Percentiles rank a stretch among this genome's conserved stretches.
phyloP scores from a whole-genome alignment of 345 rosid genomes.

The Draba incana region DNA sequence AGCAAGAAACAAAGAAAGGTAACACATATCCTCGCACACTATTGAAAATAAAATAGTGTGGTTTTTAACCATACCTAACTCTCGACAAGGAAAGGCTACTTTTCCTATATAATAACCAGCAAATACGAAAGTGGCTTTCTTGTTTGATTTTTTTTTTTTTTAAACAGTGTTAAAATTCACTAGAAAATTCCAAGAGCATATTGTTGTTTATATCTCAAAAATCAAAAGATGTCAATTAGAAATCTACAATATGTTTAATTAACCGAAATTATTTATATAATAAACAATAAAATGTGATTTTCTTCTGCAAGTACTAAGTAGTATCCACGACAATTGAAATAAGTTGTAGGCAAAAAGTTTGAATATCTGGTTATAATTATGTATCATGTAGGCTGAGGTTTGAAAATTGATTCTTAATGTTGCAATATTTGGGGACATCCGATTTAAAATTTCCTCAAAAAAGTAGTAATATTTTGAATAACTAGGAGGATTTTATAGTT shows the following conservation, averaged over 20 bases:
- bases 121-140: conserved; percentile 35
- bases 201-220: conserved; percentile 15
- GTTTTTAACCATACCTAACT: conserved; percentile 31
- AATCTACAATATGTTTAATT: neutral
- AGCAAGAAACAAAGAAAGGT: conserved; percentile 11
- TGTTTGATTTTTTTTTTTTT: neutral
- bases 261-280: neutral
- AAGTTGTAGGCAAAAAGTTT: conserved; percentile 15
- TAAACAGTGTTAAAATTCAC: neutral
- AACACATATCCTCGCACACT: conserved; percentile 16
- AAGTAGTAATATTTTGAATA: neutral
- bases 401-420: conserved; percentile 23
- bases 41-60: conserved; percentile 2
- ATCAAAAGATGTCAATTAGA: neutral
- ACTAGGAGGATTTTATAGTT: neutral
- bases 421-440: conserved; percentile 12
- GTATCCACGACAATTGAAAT: conserved; percentile 13
- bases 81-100: conserved; percentile 37
- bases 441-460: neutral
- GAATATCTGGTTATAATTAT: conserved; percentile 6
- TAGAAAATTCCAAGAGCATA: conserved; percentile 2
- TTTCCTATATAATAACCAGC: conserved; percentile 23
- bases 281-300: neutral
- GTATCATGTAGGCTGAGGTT: conserved; percentile 23
- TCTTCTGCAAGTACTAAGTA: neutral